phyloP scores from a whole-genome alignment of 805 yeast genomes.

The Metschnikowia noctiluminum region DNA sequence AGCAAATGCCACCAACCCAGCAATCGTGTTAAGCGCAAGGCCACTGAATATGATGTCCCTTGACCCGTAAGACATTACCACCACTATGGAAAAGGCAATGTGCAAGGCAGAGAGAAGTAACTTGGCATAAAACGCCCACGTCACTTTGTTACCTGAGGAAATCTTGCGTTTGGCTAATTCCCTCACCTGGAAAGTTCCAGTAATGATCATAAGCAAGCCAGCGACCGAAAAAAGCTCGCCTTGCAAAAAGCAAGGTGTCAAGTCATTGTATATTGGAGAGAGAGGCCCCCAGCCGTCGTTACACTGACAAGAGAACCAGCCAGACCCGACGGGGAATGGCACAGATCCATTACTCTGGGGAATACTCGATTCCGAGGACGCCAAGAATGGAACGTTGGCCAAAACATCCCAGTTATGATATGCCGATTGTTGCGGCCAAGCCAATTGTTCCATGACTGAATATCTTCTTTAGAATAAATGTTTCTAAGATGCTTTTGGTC shows the following conservation, averaged over 20 bases:
- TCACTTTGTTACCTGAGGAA: constrained; percentile 28
- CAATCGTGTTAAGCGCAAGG: constrained; percentile 30
- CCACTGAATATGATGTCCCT: constrained; percentile 25
- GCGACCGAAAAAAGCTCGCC: constrained; percentile 45
- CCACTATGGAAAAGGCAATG: constrained; percentile 31
- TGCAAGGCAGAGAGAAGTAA: constrained; percentile 39
- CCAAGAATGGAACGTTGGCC: constrained; percentile 13
- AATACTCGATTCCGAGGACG: constrained; percentile 2
- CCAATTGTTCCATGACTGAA: constrained; percentile 16
- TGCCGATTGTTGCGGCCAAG: constrained; percentile 14
- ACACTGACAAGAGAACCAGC: constrained; percentile 33
- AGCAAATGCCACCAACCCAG: constrained; percentile 48
- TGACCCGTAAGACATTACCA: constrained; percentile 11
- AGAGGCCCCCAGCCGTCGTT: constrained; percentile 45
- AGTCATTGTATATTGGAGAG: constrained; percentile 44
- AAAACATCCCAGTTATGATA: constrained; percentile 16
- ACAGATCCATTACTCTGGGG: constrained; percentile 3
- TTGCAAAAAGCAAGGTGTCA: constrained; percentile 58
- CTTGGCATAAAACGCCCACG: constrained; percentile 42
- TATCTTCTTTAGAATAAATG: background rate
- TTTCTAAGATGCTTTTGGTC: background rate
- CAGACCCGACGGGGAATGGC: constrained; percentile 2
- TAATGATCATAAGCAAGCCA: constrained; percentile 40
- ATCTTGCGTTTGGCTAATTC: constrained; percentile 31
- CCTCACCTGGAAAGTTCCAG: constrained; percentile 38